Conservation (phyloP, 2,329 filamentous ascomycete genomes). For the Clathrospora elynae region DNA sequence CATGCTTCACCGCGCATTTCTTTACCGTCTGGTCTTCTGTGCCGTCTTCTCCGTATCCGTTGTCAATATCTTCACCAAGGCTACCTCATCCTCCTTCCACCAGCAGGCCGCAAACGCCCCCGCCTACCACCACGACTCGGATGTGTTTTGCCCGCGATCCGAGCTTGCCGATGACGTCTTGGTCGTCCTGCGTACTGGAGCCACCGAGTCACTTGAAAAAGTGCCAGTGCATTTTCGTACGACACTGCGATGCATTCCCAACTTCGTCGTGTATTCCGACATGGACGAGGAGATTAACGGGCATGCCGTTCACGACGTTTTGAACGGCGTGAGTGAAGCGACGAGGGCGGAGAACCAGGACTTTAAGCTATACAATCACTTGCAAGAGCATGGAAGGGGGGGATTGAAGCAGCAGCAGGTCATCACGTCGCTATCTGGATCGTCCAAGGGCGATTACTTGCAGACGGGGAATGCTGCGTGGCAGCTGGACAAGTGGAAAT, state of each 20-base stretch:
- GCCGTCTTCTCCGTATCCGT: conserved; percentile 42
- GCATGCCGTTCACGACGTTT: conserved; percentile 55
- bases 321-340: conserved; percentile 51
- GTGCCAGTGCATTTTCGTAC: conserved; percentile 63
- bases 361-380: conserved; percentile 59
- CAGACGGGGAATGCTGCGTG: conserved; percentile 52
- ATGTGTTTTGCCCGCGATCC: conserved; percentile 40
- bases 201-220: conserved; percentile 63
- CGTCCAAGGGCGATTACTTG: conserved; percentile 42
- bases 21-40: conserved; percentile 42
- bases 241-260: conserved; percentile 60
- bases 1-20: conserved; percentile 42
- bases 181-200: conserved; percentile 65
- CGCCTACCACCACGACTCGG: conserved; percentile 20
- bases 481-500: conserved; percentile 65
- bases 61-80: conserved; percentile 43
- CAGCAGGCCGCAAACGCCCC: conserved; percentile 33
- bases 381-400: conserved; percentile 53
- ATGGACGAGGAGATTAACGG: conserved; percentile 60
- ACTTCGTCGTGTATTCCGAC: conserved; percentile 64
- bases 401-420: conserved; percentile 42
- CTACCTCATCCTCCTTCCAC: conserved; percentile 37
- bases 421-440: conserved; percentile 40
- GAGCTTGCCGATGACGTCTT: conserved; percentile 57
- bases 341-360: conserved; percentile 53